A percentile compares a stretch with the other conserved stretches of the same genome.
phyloP scores from a whole-genome alignment of 345 rosid species.

The Eucalyptus viminalis region DNA sequence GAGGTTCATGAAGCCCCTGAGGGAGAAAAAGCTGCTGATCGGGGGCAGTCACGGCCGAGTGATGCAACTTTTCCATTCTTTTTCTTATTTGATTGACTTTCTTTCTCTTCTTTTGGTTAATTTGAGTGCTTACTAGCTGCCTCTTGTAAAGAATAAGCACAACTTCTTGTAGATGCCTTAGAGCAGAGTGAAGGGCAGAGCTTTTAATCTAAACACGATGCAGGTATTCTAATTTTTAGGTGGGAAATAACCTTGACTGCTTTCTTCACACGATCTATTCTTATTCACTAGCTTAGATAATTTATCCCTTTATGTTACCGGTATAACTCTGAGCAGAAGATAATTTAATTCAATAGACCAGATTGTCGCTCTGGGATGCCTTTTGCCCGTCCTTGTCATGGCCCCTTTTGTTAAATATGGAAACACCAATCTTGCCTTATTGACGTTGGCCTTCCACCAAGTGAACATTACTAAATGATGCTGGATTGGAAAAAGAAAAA shows the following conservation, averaged over 20 bases:
- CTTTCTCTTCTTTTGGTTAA: background rate
- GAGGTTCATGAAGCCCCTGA: conserved; percentile 5
- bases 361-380: no score
- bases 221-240: no score
- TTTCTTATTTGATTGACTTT: background rate
- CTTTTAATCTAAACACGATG: background rate
- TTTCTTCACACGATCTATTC: background rate
- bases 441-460: no score
- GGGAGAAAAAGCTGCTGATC: conserved; percentile 10
- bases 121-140: background rate
- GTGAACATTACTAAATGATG: no score
- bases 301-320: no score
- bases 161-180: background rate
- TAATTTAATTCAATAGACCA: no score
- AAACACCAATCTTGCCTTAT: no score
- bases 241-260: background rate
- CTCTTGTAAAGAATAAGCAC: background rate
- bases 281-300: no score
- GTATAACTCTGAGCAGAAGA: no score
- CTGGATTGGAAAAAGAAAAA: no score
- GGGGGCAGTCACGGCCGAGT: conserved; percentile 5
- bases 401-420: no score
- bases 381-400: no score
- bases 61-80: background rate
- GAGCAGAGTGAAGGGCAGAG: background rate